A percentile compares a stretch with the other conserved stretches of the same genome.
Evolutionary conservation across 208 protist species (phyloP).

Genomic region (Novymonas esmeraldas): DNA sequence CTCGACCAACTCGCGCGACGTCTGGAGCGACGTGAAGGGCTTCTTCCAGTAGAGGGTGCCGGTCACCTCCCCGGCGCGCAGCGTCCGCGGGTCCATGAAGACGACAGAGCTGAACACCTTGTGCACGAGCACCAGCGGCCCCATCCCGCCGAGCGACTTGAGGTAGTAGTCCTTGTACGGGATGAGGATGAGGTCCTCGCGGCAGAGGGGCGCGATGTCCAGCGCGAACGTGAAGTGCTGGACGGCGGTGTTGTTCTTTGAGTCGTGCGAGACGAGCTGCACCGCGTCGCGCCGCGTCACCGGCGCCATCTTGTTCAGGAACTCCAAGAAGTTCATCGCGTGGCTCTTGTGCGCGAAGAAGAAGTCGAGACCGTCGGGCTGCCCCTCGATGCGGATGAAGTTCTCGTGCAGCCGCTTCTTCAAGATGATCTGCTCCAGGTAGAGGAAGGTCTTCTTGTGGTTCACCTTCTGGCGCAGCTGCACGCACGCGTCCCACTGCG

Average conservation of each 20-base stretch:
- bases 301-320: constrained; percentile 93
- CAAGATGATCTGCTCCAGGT: constrained; percentile 99
- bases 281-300: constrained; percentile 93
- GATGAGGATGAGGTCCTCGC: constrained; percentile 94
- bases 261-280: constrained; percentile 98
- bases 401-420: constrained; percentile 97
- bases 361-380: constrained; percentile 98
- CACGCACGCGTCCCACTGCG: constrained; percentile 98
- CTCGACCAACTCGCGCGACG: constrained; percentile 87
- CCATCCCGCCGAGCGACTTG: constrained; percentile 85
- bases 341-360: constrained; percentile 97
- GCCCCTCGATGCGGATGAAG: constrained; percentile 95
- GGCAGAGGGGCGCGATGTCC: constrained; percentile 98
- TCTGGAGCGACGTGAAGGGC: constrained; percentile 90
- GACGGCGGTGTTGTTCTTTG: constrained; percentile 98
- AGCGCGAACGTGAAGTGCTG: constrained; percentile 98
- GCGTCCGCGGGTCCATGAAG: constrained; percentile 96
- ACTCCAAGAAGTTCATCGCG: constrained; percentile 97
- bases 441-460: constrained; percentile 99
- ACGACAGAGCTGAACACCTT: constrained; percentile 96
- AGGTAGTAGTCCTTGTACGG: constrained; percentile 89
- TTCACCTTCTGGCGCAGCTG: constrained; percentile 99
- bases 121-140: constrained; percentile 93
- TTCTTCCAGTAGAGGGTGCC: constrained; percentile 93
- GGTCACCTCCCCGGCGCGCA: constrained; percentile 93